phyloP scores from a whole-genome alignment of 108 stramenopile species.

The Fragilariopsis cylindrus region DNA sequence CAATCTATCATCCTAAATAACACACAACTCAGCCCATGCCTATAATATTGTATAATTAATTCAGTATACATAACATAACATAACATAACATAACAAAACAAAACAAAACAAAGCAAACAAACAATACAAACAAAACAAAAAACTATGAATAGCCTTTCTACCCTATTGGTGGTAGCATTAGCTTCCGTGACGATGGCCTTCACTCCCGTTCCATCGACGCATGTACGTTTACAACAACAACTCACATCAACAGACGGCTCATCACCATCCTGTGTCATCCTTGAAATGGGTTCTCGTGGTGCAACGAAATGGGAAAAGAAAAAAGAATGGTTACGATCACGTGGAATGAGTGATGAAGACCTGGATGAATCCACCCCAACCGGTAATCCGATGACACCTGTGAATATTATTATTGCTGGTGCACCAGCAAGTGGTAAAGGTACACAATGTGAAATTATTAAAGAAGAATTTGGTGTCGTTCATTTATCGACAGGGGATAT shows the following conservation, averaged over 20 bases:
- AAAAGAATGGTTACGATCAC: constrained; percentile 27
- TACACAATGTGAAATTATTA: constrained; percentile 84
- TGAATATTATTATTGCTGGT: constrained; percentile 80
- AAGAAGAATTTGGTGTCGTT: constrained; percentile 67
- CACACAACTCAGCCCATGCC: too few relatives aligned
- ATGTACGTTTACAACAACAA: background rate
- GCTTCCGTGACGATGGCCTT: constrained; percentile 7
- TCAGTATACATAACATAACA: too few relatives aligned
- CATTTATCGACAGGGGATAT: constrained; percentile 91
- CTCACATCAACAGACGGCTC: background rate
- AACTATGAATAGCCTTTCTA: background rate
- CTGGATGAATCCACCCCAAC: background rate
- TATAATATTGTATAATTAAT: too few relatives aligned
- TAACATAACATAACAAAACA: background rate
- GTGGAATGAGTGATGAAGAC: constrained; percentile 21
- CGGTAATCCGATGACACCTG: background rate
- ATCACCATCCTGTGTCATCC: background rate
- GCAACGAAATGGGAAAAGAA: constrained; percentile 36
- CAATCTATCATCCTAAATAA: too few relatives aligned
- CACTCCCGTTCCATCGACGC: background rate
- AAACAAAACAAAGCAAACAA: background rate
- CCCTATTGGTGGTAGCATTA: background rate
- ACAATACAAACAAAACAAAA: background rate
- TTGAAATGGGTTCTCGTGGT: constrained; percentile 25
- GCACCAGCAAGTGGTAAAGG: constrained; percentile 90